Base-by-base conservation (phyloP, 306 rosid species). In the Morella rubra region DNA sequence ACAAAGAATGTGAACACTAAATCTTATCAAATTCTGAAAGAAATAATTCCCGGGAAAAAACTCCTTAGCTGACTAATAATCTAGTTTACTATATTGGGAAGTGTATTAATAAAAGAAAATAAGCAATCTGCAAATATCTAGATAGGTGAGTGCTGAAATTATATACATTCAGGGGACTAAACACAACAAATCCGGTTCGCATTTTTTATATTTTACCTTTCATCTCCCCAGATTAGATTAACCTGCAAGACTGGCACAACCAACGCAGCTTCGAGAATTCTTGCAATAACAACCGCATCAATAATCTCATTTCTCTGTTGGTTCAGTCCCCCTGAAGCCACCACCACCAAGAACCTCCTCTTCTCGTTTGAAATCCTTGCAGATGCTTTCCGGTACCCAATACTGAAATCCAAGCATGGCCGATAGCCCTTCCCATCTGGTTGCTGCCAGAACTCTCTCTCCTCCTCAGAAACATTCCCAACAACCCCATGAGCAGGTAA, bases 231-330 rank as follows among this genome's bases (percentile, higher is more conserved):
- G 6, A 88, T 84, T 59, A 69, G 59, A 73, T 88, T 88, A 61
- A 86, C 86, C 73, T 86, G 87, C 85, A 88, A 86, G 61, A 80
- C 69, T 20, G 88, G 90, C 16, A 88, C 72, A 46, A 88, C 87
- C 78, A 88, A 22, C 7, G 90, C 82, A 40, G 90, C 88, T 60
- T 82, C 84, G 59, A 88, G 92, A 82, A 88, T 76, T 52, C 90
- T 80, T 0, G 92, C 92, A 42, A 88, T 80, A 7, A 86, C 90
- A 65, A 88, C 90, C 9, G 90, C 92, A 54, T 88, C 92, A 41
- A 82, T 82, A 73, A 86, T 88, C 76, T 86, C 88, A 65, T 88
- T 88, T 56, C 88, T 88, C 82, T 86, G 92, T 81, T 88, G 92
- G 66, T 88, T 88, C 56, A 88, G 24, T 32, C 92, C 92, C 8